phyloP scores from a whole-genome alignment of 805 yeast species.

The Pichia gijzeniarum region DNA sequence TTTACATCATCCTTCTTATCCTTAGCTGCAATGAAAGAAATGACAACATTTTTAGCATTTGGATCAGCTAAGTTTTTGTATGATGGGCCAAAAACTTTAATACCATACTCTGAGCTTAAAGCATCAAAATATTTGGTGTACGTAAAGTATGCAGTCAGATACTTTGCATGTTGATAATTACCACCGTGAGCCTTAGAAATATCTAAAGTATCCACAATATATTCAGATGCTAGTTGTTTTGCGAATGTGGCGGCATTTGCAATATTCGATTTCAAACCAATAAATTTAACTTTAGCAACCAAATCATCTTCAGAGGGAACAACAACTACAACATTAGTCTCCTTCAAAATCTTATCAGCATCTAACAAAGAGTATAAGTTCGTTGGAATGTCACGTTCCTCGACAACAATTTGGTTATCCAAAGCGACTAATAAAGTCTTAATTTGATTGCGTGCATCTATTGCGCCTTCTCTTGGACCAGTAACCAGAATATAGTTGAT shows the following conservation, averaged over 20 bases:
- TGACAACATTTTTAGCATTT: slow-evolving; percentile 38
- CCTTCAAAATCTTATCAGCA: slow-evolving; percentile 42
- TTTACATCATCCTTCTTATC: slow-evolving; percentile 44
- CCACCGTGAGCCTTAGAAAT: slow-evolving; percentile 87
- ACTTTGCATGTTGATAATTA: slow-evolving; percentile 66
- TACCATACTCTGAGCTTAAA: slow-evolving; percentile 35
- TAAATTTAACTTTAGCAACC: slow-evolving; percentile 46
- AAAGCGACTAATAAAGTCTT: slow-evolving; percentile 40
- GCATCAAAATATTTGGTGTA: slow-evolving; percentile 43
- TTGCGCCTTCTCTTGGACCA: slow-evolving; percentile 67
- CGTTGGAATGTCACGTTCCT: slow-evolving; percentile 59
- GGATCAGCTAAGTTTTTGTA: slow-evolving; percentile 38
- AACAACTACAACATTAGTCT: slow-evolving; percentile 51
- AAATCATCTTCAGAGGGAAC: slow-evolving; percentile 41
- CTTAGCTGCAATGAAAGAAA: slow-evolving; percentile 54
- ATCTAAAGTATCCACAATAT: slow-evolving; percentile 62
- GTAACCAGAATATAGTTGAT: slow-evolving; percentile 43
- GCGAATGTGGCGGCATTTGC: slow-evolving; percentile 58
- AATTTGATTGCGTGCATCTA: slow-evolving; percentile 48
- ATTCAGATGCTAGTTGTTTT: slow-evolving; percentile 51
- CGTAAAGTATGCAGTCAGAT: slow-evolving; percentile 61
- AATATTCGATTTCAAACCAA: slow-evolving; percentile 54
- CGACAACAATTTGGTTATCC: slow-evolving; percentile 40
- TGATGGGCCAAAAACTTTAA: slow-evolving; percentile 43
- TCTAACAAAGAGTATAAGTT: slow-evolving; percentile 66